Evolutionary conservation across 2,329 filamentous ascomycete genomes (phyloP), one percentile per base, ranked within the genome.

Genomic region (Uncinocarpus reesii): DNA sequence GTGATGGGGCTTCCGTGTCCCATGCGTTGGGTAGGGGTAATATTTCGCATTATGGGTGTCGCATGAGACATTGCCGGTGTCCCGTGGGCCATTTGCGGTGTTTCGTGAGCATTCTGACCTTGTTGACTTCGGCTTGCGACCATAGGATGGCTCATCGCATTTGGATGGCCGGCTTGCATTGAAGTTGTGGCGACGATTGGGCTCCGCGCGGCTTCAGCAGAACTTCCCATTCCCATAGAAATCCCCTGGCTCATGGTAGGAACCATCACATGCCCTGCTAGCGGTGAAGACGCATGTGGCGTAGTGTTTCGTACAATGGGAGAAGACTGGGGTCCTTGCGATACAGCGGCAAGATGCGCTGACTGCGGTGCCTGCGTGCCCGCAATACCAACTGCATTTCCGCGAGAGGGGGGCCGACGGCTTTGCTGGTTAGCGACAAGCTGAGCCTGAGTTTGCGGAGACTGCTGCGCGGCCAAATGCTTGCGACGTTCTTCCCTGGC

Each of bases 341-440:
- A 57, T 28, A 53, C 57, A 20, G 56, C 50, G 36, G 58, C 57
- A 20, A 62, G 60, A 36, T 65, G 63, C 21, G 63, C 61, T 28
- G 63, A 62, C 47, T 62, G 61, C 34, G 60, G 43, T 28, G 43
- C 60, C 28, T 63, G 62, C 24, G 48, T 48, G 16, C 47, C 54
- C 6, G 50, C 48, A 24, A 55, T 59, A 28, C 65, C 56, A 7
- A 41, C 34, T 10, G 60, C 62, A 51, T 67, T 70, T 52, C 69
- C 53, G 58, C 72, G 65, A 41, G 65, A 62, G 62, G 76, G 68
- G 38, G 67, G 66, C 58, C 78, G 77, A 21, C 74, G 67, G 42
- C 76, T 74, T 53, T 74, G 73, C 53, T 62, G 61, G 28, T 64
- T 64, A 29, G 50, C 47, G 3, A 45, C 10, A 11, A 43, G 20